Base-by-base conservation (phyloP, 176 grass and related monocot genomes). In the Carex scoparia region DNA sequence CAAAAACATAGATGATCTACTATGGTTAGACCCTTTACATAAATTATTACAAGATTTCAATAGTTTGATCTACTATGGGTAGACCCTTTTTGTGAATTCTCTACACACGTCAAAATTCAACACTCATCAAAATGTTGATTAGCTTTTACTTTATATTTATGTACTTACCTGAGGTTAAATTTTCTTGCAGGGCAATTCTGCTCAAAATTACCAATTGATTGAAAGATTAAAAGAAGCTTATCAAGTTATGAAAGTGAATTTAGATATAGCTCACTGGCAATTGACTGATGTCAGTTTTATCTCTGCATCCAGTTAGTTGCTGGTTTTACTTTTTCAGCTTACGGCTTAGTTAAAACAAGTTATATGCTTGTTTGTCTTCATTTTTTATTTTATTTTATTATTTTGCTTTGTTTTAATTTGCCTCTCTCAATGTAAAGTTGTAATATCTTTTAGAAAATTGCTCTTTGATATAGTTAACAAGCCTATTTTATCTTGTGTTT, bases 151-250 rank as follows among this genome's bases (percentile, higher is more conserved):
- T 57, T 55, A 42, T 35, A 81, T 3, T 19, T 61, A 11, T 65
- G 5, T 44, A 82, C 79, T 83, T 69, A 83, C 5, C 30, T 31
- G 30, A 18, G 27, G 10, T 33, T 69, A 46, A 51, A 30, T 19
- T 8, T 83, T 83, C 1, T 44, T 61, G 16, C 61, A 83, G 81
- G 44, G 61, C 61, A 83, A 83, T 83, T 83, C 28, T 83, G 68
- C 40, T 83, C 81, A 6, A 83, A 83, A 51, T 62, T 49, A 67
- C 28, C n/a, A 10, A 69, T 83, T 66, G 42, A 83, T 83, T 83
- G 81, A 83, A 83, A 69, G 61, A 83, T 83, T 83, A 3, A 83
- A 61, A 28, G 61, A 51, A 68, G 64, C 37, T 69, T 31, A 35
- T 83, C 61, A 66, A 30, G 42, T 33, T 4, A 66, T 48, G 81